These are phyloP conservation scores for Cucurbita argyrosperma DNA, from an alignment of 306 rosid genomes.

Conservation along the genomic window DNA sequence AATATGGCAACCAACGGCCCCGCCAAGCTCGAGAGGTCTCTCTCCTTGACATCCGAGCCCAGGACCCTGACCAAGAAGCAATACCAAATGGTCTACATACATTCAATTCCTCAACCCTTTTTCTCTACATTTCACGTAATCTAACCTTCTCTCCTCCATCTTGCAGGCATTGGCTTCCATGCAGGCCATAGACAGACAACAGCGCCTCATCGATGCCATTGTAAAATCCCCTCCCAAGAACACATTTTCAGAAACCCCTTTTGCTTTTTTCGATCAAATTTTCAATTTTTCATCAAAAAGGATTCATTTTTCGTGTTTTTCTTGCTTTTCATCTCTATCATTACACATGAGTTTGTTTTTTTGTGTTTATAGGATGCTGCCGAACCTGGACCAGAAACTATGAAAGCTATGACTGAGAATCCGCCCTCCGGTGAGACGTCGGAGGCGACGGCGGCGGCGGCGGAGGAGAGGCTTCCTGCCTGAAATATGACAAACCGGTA, in stretches of 20 bases:
- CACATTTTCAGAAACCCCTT: too few relatives aligned
- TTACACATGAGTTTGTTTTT: neutral
- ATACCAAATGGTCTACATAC: conserved; percentile 11
- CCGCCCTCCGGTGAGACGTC: neutral
- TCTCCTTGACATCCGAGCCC: conserved; percentile 32
- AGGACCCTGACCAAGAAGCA: conserved; percentile 20
- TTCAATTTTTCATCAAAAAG: too few relatives aligned
- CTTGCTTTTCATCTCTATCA: too few relatives aligned
- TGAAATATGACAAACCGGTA: neutral
- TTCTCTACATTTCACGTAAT: too few relatives aligned
- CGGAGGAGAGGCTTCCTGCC: neutral
- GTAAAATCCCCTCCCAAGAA: neutral
- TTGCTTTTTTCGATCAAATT: too few relatives aligned
- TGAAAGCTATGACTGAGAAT: neutral
- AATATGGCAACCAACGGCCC: neutral
- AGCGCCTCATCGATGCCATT: neutral
- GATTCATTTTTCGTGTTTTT: too few relatives aligned
- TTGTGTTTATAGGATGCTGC: neutral
- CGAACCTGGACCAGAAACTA: neutral
- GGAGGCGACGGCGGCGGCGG: neutral
- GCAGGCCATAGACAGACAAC: neutral
- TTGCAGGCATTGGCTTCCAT: neutral
- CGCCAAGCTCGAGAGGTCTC: conserved; percentile 14
- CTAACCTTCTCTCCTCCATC: too few relatives aligned
- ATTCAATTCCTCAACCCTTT: too few relatives aligned